Percentiles rank a stretch among this genome's conserved stretches.
These are phyloP conservation scores for Pseudogymnoascus sp. DNA, from an alignment of 2,329 filamentous ascomycete species.

Conservation along the genomic window DNA sequence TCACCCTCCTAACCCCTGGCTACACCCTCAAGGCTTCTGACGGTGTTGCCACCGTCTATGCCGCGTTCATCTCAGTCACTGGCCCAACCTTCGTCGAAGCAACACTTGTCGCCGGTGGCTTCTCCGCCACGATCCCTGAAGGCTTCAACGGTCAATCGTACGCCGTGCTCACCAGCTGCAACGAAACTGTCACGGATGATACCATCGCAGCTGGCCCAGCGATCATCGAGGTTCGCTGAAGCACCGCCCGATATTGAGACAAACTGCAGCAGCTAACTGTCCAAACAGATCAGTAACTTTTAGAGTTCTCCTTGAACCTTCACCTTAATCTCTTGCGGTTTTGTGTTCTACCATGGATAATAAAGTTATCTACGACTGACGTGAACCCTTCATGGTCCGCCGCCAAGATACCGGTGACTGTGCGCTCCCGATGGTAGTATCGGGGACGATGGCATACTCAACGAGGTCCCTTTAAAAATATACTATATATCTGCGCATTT, in stretches of 20 bases:
- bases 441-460: not conserved
- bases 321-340: not conserved
- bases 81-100: slow-evolving; percentile 30
- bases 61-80: slow-evolving; percentile 35
- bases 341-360: not conserved
- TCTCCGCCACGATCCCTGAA: slow-evolving; percentile 26
- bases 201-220: slow-evolving; percentile 33
- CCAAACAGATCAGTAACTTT: not conserved
- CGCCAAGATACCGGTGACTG: not conserved
- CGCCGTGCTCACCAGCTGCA: slow-evolving; percentile 33
- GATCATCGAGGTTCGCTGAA: slow-evolving; percentile 17
- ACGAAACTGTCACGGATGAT: slow-evolving; percentile 30
- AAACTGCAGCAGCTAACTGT: not conserved
- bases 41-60: slow-evolving; percentile 26
- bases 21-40: slow-evolving; percentile 21
- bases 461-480: not conserved
- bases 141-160: slow-evolving; percentile 35
- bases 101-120: slow-evolving; percentile 22
- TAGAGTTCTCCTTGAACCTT: not conserved
- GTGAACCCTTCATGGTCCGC: not conserved
- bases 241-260: not conserved
- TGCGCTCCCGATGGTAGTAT: not conserved
- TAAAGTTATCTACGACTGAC: not conserved
- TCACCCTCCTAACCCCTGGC: slow-evolving; percentile 24
- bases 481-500: not conserved